Evolutionary conservation across 768 basidiomycete genomes (phyloP).

Genomic region (Trametopsis cervina): DNA sequence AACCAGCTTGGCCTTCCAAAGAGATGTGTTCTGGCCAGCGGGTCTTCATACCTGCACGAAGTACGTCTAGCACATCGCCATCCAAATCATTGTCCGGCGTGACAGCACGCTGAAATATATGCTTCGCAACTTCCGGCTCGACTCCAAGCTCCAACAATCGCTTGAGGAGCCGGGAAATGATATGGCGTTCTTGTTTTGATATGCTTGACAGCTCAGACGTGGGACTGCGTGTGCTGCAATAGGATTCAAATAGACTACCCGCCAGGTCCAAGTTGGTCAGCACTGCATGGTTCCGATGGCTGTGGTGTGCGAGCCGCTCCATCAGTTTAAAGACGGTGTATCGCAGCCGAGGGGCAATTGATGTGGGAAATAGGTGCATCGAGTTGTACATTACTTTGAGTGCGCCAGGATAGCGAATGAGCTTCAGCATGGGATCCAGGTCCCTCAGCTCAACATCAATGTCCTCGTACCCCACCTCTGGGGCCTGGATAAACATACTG

Average conservation of each 20-base stretch:
- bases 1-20: constrained; percentile 46
- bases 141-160: constrained; percentile 73
- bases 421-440: constrained; percentile 32
- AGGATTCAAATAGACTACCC: constrained; percentile 42
- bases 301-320: constrained; percentile 51
- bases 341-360: constrained; percentile 35
- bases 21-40: constrained; percentile 79
- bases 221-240: constrained; percentile 25
- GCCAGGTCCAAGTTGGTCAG: constrained; percentile 55
- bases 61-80: constrained; percentile 58
- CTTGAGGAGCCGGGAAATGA: constrained; percentile 55
- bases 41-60: constrained; percentile 64
- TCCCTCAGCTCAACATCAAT: constrained; percentile 37
- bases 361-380: constrained; percentile 25
- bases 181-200: constrained; percentile 43
- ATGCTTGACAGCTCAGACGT: constrained; percentile 7
- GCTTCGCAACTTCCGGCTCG: constrained; percentile 53
- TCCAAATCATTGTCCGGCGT: constrained; percentile 46
- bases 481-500: constrained; percentile 46
- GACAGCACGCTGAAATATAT: constrained; percentile 54
- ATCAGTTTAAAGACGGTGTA: constrained; percentile 53
- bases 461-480: constrained; percentile 34
- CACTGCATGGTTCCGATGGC: constrained; percentile 65
- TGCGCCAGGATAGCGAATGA: constrained; percentile 53
- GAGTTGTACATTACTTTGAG: constrained; percentile 53